These are phyloP conservation scores for Pseudogymnoascus sp. DNA, from an alignment of 2,329 filamentous ascomycete genomes.

Conservation along the genomic window DNA sequence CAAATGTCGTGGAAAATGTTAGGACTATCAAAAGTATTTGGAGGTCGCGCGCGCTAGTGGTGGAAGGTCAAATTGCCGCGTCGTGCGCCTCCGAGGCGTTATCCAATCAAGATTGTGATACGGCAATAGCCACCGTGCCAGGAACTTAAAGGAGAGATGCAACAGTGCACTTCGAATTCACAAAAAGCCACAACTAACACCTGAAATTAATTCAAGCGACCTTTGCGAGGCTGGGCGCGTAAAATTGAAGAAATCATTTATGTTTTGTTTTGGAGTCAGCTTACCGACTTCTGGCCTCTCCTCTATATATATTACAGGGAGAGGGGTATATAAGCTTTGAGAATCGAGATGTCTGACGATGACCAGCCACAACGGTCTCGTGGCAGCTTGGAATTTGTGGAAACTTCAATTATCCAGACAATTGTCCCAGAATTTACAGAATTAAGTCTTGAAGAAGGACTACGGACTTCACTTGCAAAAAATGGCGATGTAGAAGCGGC, in stretches of 20 bases:
- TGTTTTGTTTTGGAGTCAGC: conserved; percentile 7
- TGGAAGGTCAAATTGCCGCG: conserved; percentile 1
- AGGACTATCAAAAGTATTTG: conserved; percentile 1
- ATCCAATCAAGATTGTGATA: conserved; percentile 5
- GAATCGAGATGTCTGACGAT: conserved; percentile 22
- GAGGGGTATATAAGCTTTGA: conserved; percentile 11
- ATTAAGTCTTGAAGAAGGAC: conserved; percentile 43
- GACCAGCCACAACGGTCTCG: conserved; percentile 26
- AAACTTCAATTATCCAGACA: conserved; percentile 51
- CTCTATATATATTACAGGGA: conserved; percentile 13
- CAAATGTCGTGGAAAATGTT: neutral
- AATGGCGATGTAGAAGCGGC: conserved; percentile 18
- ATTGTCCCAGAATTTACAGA: conserved; percentile 49
- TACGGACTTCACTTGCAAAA: conserved; percentile 33
- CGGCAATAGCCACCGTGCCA: neutral
- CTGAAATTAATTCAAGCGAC: neutral
- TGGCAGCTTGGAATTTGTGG: conserved; percentile 40
- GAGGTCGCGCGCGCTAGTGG: conserved; percentile 1
- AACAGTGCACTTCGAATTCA: neutral
- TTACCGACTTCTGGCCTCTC: conserved; percentile 13
- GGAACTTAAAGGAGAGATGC: neutral
- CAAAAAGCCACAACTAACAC: neutral
- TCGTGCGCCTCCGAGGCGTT: neutral
- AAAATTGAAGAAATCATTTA: neutral
- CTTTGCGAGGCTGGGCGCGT: neutral